A percentile compares a stretch with the other conserved stretches of the same genome.
phyloP scores from a whole-genome alignment of 495 filamentous ascomycete species.

The Penicillium cosmopolitanum region DNA sequence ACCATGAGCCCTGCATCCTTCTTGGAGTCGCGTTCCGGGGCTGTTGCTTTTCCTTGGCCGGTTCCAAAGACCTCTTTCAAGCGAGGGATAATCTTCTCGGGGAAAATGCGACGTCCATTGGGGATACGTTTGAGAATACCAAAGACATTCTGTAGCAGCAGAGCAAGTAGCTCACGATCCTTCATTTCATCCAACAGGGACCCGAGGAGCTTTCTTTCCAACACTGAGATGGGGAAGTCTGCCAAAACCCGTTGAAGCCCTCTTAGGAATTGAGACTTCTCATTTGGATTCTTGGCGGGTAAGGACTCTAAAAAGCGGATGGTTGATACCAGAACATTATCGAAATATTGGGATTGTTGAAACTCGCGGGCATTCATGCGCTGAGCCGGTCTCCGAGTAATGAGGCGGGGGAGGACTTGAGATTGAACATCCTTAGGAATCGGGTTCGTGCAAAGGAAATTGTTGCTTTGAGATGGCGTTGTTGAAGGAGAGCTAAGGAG shows the following conservation, averaged over 20 bases:
- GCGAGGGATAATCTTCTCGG: slow-evolving; percentile 80
- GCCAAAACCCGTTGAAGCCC: slow-evolving; percentile 83
- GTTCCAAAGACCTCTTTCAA: slow-evolving; percentile 80
- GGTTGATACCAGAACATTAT: slow-evolving; percentile 93
- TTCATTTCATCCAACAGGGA: slow-evolving; percentile 90
- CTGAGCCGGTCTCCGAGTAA: slow-evolving; percentile 83
- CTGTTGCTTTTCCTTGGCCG: slow-evolving; percentile 47
- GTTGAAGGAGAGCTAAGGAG: slow-evolving; percentile 75
- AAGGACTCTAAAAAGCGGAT: slow-evolving; percentile 91
- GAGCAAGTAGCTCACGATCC: slow-evolving; percentile 79
- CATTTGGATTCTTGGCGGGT: slow-evolving; percentile 86
- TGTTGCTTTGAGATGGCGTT: slow-evolving; percentile 76
- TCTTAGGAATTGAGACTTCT: slow-evolving; percentile 90
- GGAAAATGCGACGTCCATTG: slow-evolving; percentile 73
- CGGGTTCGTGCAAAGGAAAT: slow-evolving; percentile 76
- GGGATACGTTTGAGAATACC: slow-evolving; percentile 78
- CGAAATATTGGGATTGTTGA: slow-evolving; percentile 91
- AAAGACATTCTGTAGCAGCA: slow-evolving; percentile 89
- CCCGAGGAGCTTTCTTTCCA: slow-evolving; percentile 92
- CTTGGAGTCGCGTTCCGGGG: slow-evolving; percentile 73
- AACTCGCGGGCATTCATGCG: slow-evolving; percentile 89
- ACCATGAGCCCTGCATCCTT: slow-evolving; percentile 91
- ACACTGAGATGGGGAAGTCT: slow-evolving; percentile 87
- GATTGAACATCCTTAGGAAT: slow-evolving; percentile 77
- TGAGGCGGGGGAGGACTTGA: slow-evolving; percentile 76